phyloP scores from a whole-genome alignment of 208 protist genomes.

The Naegleria gruberi region DNA sequence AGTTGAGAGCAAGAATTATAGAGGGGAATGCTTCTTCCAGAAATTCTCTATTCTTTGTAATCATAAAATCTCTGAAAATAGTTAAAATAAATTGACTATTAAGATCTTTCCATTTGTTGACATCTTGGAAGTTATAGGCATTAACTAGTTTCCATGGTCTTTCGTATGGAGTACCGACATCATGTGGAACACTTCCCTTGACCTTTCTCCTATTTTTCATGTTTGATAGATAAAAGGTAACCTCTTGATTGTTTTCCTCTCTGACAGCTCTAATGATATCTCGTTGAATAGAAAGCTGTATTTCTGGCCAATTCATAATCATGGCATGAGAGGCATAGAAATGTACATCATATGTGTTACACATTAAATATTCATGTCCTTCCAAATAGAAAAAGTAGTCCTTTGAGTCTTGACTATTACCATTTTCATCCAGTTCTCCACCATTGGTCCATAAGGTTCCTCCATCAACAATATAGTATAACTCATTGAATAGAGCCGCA shows the following conservation, averaged over 20 bases:
- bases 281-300: constrained; percentile 44
- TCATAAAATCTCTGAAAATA: constrained; percentile 51
- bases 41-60: constrained; percentile 39
- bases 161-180: constrained; percentile 50
- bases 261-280: constrained; percentile 32
- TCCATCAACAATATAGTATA: constrained; percentile 51
- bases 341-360: constrained; percentile 61
- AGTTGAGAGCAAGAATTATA: constrained; percentile 29
- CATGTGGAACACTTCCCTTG: constrained; percentile 43
- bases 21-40: constrained; percentile 35
- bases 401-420: neutral
- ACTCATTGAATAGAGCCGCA: constrained; percentile 55
- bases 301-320: constrained; percentile 42
- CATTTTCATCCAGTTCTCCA: neutral
- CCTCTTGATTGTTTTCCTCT: constrained; percentile 25
- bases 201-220: constrained; percentile 31
- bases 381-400: constrained; percentile 42
- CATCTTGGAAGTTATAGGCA: constrained; percentile 55
- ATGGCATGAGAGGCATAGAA: constrained; percentile 58
- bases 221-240: constrained; percentile 27
- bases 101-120: constrained; percentile 49
- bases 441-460: constrained; percentile 46
- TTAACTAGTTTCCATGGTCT: constrained; percentile 49
- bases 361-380: constrained; percentile 52
- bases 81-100: constrained; percentile 55